Percentiles rank a stretch among this genome's conserved stretches.
Conservation (phyloP, 257 asterid species). For the Lithospermum erythrorhizon region DNA sequence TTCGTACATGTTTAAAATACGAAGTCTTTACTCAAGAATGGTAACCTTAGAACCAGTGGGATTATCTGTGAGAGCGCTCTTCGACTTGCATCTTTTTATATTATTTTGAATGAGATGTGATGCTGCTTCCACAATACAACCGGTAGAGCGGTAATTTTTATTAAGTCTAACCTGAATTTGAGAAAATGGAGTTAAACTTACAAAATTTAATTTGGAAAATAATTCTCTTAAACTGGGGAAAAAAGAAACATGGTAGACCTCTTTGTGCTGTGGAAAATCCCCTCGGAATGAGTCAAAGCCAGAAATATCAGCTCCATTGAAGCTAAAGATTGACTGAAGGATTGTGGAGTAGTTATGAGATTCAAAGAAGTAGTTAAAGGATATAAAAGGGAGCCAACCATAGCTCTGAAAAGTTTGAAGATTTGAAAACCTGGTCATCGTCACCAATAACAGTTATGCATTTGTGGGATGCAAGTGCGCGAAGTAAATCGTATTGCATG, state of each 20-base stretch:
- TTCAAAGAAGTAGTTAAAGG: background rate
- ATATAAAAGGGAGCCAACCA: background rate
- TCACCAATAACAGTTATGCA: slow-evolving; percentile 89
- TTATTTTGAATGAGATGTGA: slow-evolving; percentile 74
- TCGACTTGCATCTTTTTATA: slow-evolving; percentile 49
- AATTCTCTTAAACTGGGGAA: background rate
- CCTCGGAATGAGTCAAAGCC: slow-evolving; percentile 89
- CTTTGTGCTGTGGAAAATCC: slow-evolving; percentile 83
- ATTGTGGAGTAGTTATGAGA: slow-evolving; percentile 7
- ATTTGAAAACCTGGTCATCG: slow-evolving; percentile 80
- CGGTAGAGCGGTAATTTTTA: slow-evolving; percentile 82
- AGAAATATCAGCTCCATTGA: slow-evolving; percentile 85
- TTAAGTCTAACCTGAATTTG: slow-evolving; percentile 63
- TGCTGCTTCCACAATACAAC: slow-evolving; percentile 92
- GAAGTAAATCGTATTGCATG: slow-evolving; percentile 70
- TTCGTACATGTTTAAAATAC: background rate
- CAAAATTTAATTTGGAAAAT: background rate
- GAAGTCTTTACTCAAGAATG: background rate
- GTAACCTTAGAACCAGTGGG: slow-evolving; percentile 81
- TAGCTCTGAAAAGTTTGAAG: slow-evolving; percentile 5
- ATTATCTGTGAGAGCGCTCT: slow-evolving; percentile 66
- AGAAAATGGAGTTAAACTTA: slow-evolving; percentile 11
- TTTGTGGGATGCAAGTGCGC: slow-evolving; percentile 67
- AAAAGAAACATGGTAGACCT: slow-evolving; percentile 42
- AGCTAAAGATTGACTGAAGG: slow-evolving; percentile 85